Base-by-base conservation (phyloP, 208 protist species). In the Histomonas meleagridis region DNA sequence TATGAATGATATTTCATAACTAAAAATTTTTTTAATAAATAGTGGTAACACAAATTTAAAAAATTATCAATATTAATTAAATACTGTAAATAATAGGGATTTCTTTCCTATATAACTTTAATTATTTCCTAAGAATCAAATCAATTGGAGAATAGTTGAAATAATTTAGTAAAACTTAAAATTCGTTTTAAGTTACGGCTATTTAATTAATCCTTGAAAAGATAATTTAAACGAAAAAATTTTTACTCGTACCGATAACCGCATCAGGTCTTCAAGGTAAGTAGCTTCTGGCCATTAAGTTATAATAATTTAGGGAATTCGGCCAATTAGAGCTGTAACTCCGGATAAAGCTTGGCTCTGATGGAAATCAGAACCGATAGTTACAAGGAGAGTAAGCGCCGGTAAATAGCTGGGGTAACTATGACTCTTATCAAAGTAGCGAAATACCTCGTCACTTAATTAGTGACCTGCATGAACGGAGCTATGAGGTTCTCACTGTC, bases 371-470 rank as follows among this genome's bases (percentile, higher is more conserved):
- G 95, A 95, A 96, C 95, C 95, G 95, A 92, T 92, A 94, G 94
- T 93, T 93, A 96, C 95, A 94, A 96, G 94, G 93, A 94, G 95
- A 96, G 96, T 94, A 96, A 96, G 95, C 95, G 92, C 95, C 93
- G 95, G 95, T 96, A 94, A 96, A 96, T 94, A 93, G 95, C 95
- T 93, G 94, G 95, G 96, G 95, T 96, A 96, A 96, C 95, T 96
- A 96, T 96, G 95, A 96, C 95, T 96, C 95, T 96, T 94, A n/a
- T 96, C 95, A 96, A 96, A 94, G 95, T 96, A 95, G 95, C 95
- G 95, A 95, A 96, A 96, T 96, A 94, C 95, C 95, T 96, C 95
- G 95, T 95, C 94, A 95, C 95, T 92, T 95, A 96, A 96, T 95
- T 96, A 94, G 93, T 95, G 94, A 95, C 92, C 93, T 93, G 94